These are phyloP conservation scores for Cyberlindnera meyerae DNA, from an alignment of 805 yeast genomes.

Conservation along the genomic window DNA sequence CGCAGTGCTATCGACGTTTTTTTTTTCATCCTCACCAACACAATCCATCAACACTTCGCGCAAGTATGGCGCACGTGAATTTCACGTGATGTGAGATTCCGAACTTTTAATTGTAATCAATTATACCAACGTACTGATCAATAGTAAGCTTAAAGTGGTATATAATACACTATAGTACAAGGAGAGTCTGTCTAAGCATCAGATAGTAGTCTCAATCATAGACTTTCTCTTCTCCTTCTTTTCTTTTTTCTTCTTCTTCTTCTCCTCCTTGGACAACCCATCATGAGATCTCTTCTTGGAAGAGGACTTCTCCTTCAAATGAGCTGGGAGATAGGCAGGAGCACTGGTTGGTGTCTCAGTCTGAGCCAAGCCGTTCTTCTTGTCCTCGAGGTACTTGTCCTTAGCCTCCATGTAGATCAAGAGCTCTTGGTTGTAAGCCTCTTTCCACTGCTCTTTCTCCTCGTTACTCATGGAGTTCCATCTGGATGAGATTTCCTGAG, in stretches of 20 bases:
- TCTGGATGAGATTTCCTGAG: conserved; percentile 68
- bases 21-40: conserved; percentile 3
- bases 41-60: background rate
- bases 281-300: conserved; percentile 34
- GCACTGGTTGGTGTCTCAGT: conserved; percentile 32
- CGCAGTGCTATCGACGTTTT: conserved; percentile 11
- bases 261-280: conserved; percentile 33
- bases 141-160: too few relatives aligned
- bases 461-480: conserved; percentile 72
- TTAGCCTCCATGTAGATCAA: conserved; percentile 41
- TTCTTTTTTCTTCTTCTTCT: conserved; percentile 49
- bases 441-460: conserved; percentile 71
- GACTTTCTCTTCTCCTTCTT: conserved; percentile 45
- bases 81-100: background rate
- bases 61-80: background rate
- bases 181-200: too few relatives aligned
- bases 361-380: conserved; percentile 34
- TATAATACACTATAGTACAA: background rate
- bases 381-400: conserved; percentile 42
- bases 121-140: too few relatives aligned
- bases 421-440: conserved; percentile 41
- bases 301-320: conserved; percentile 19
- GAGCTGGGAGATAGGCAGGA: conserved; percentile 36
- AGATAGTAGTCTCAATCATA: too few relatives aligned
- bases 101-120: too few relatives aligned